Percentiles rank a stretch among this genome's conserved stretches.
Conservation (phyloP, 257 asterid genomes). For the Capsicum pubescens region DNA sequence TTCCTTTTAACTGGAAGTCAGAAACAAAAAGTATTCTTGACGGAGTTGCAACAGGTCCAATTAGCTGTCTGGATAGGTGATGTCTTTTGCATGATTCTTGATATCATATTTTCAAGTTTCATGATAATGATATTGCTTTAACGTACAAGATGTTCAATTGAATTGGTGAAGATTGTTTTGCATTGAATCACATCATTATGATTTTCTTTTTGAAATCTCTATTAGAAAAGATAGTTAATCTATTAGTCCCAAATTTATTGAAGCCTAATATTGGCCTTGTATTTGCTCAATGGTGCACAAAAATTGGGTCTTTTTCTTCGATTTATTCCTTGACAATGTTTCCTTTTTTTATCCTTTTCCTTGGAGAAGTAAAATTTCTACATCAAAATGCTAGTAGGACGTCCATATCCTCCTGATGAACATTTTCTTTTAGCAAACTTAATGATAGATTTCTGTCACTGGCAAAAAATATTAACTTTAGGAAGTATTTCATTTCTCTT, state of each 20-base stretch:
- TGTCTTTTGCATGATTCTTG: constrained; percentile 25
- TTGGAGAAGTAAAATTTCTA: neutral
- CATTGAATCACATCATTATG: neutral
- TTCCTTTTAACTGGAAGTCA: constrained; percentile 95
- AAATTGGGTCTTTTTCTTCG: constrained; percentile 6
- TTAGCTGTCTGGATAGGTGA: constrained; percentile 75
- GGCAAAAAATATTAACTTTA: neutral
- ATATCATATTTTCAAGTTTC: constrained; percentile 27
- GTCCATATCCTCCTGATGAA: neutral
- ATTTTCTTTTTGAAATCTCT: constrained; percentile 12
- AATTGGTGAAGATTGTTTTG: neutral
- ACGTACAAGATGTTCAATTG: neutral
- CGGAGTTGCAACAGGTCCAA: constrained; percentile 60
- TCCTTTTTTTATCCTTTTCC: neutral
- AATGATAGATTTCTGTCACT: neutral
- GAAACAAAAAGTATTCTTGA: constrained; percentile 82
- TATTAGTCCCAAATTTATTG: neutral
- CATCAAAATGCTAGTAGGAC: neutral
- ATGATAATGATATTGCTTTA: neutral
- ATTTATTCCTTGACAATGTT: neutral
- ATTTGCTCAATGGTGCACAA: neutral
- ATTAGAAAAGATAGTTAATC: neutral
- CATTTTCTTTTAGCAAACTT: neutral
- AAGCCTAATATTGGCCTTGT: neutral
- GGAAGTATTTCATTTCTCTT: constrained; percentile 8